A percentile compares a stretch with the other conserved stretches of the same genome.
phyloP scores from a whole-genome alignment of 78 protist genomes.

The Tieghemostelium lacteum region DNA sequence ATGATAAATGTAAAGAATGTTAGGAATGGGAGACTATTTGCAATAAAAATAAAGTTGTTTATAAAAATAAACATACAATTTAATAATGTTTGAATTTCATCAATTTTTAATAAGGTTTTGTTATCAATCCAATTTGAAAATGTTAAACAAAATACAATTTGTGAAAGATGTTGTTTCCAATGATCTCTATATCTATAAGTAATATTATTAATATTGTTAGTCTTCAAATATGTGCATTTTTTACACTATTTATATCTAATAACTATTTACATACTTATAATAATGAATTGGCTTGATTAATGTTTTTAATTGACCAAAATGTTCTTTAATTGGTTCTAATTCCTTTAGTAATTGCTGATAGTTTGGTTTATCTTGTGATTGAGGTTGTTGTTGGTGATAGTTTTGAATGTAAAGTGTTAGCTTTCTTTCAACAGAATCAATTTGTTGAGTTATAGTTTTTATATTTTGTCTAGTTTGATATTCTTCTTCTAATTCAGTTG shows the following conservation, averaged over 20 bases:
- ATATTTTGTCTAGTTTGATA: constrained; percentile 49
- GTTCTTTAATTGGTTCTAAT: constrained; percentile 5
- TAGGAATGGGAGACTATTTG: no score
- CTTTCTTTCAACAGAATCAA: constrained; percentile 40
- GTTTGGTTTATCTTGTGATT: background rate
- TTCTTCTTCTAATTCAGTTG: constrained; percentile 49
- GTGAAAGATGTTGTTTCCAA: constrained; percentile 42
- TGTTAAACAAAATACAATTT: constrained; percentile 30
- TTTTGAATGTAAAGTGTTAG: constrained; percentile 16
- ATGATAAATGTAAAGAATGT: background rate
- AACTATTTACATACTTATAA: constrained; percentile 26
- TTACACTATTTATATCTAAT: background rate
- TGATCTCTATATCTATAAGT: constrained; percentile 35
- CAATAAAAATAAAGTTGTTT: background rate
- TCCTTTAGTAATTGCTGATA: background rate
- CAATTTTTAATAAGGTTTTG: constrained; percentile 16
- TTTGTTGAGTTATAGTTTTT: constrained; percentile 2
- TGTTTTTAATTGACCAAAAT: constrained; percentile 24
- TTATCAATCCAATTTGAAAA: constrained; percentile 53
- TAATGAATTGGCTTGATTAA: constrained; percentile 28
- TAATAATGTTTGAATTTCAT: constrained; percentile 22
- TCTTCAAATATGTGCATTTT: background rate
- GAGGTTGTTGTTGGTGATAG: constrained; percentile 1
- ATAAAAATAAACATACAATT: constrained; percentile 1
- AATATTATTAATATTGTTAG: background rate